phyloP scores from a whole-genome alignment of 1,284 basidiomycete genomes.

The Malassezia sympodialis region DNA sequence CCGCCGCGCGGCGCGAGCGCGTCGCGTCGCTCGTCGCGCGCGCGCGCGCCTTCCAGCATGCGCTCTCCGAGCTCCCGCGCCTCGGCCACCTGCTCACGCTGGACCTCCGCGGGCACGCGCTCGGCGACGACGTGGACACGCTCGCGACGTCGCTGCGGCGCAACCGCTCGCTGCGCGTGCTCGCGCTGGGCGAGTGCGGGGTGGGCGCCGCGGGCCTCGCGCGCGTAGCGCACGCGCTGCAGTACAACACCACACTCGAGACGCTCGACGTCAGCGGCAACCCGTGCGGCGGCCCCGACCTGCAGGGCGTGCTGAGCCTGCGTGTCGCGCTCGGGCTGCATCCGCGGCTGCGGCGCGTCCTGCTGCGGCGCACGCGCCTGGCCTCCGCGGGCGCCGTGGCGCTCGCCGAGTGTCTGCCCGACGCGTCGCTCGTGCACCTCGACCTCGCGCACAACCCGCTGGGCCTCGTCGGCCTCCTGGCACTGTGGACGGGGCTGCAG shows the following conservation, averaged over 20 bases:
- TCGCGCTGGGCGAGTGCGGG: constrained; percentile 87
- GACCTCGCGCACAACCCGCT: constrained; percentile 47
- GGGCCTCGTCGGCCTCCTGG: constrained; percentile 55
- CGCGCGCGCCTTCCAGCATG: constrained; percentile 2
- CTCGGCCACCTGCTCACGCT: constrained; percentile 75
- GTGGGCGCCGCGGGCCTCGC: constrained; percentile 73
- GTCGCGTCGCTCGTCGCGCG: neutral
- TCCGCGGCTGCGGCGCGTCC: constrained; percentile 78
- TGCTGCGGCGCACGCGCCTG: constrained; percentile 73
- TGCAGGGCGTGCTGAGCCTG: constrained; percentile 63
- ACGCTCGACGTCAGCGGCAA: constrained; percentile 87
- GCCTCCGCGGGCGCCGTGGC: constrained; percentile 80
- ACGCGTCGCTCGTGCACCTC: constrained; percentile 76
- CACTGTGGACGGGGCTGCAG: constrained; percentile 75
- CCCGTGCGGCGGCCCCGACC: constrained; percentile 73
- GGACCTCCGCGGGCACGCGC: constrained; percentile 82
- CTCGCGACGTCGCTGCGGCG: constrained; percentile 89
- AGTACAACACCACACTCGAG: constrained; percentile 88
- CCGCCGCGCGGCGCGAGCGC: constrained; percentile 22
- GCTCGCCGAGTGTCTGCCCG: constrained; percentile 88
- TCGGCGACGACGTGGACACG: constrained; percentile 69
- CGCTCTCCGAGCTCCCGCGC: constrained; percentile 61
- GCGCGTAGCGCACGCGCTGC: constrained; percentile 76
- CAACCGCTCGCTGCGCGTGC: constrained; percentile 83
- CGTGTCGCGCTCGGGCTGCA: constrained; percentile 86